These are phyloP conservation scores for Monilinia polystroma DNA, from an alignment of 2,329 filamentous ascomycete genomes.

Conservation along the genomic window DNA sequence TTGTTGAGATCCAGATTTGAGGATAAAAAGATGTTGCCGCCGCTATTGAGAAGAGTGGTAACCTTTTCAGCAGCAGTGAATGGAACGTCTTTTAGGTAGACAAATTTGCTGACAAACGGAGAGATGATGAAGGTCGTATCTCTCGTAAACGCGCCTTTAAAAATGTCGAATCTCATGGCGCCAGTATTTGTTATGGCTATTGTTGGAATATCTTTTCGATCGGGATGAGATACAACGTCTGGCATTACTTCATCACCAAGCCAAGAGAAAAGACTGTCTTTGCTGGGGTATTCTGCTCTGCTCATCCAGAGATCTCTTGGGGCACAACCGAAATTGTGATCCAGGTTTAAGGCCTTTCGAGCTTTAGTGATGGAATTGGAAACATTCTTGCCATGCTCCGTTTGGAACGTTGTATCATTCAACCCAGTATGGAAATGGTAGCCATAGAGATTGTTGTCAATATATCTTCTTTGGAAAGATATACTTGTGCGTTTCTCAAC, in stretches of 20 bases:
- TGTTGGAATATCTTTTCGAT: slow-evolving; percentile 59
- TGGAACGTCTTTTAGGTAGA: slow-evolving; percentile 76
- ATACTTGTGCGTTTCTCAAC: slow-evolving; percentile 42
- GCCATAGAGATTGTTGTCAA: slow-evolving; percentile 90
- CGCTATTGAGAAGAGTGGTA: slow-evolving; percentile 56
- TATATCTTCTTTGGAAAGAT: slow-evolving; percentile 76
- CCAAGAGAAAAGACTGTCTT: slow-evolving; percentile 78
- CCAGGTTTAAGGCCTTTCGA: slow-evolving; percentile 68
- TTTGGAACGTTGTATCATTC: slow-evolving; percentile 71
- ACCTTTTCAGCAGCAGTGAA: slow-evolving; percentile 72
- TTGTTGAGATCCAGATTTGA: slow-evolving; percentile 36
- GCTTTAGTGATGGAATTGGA: slow-evolving; percentile 68
- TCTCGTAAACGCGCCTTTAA: slow-evolving; percentile 84
- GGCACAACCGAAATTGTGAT: slow-evolving; percentile 77
- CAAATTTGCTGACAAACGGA: slow-evolving; percentile 79
- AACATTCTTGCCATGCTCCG: slow-evolving; percentile 70
- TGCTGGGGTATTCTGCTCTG: slow-evolving; percentile 69
- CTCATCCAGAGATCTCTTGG: slow-evolving; percentile 80
- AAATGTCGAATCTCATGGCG: slow-evolving; percentile 91
- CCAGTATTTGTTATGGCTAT: slow-evolving; percentile 85
- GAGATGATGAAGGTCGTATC: slow-evolving; percentile 85
- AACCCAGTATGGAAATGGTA: slow-evolving; percentile 77
- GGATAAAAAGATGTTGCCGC: slow-evolving; percentile 47
- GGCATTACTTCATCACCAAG: slow-evolving; percentile 75
- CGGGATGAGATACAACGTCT: slow-evolving; percentile 57